Evolutionary conservation across 2,329 filamentous ascomycete species (phyloP), one percentile per base, ranked within the genome.

Genomic region (Colletotrichum sublineola): DNA sequence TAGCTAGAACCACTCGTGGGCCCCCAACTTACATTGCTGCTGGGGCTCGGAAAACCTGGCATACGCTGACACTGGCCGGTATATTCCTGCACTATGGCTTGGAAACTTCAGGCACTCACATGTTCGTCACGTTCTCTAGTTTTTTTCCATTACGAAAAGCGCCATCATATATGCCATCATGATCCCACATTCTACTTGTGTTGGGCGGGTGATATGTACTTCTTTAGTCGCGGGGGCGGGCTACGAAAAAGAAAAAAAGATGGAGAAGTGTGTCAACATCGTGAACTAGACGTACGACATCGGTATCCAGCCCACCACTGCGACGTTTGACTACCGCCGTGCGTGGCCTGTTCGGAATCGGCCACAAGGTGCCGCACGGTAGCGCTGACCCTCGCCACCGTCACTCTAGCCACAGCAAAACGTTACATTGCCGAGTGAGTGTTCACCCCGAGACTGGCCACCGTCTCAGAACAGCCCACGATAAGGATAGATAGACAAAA

Each of bases 391-490:
- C 46, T 24, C 33, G 44, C 38, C 44, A 44, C 38, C 60, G 15
- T 15, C 60, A 29, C 14, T 52, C 44, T 31, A 29, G 60, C 60
- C 44, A 62, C 58, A 38, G 9, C 46, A n/a, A 40, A 50, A 52
- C 44, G 60, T 52, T 52, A 24, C 44, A 36, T 63, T 50, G 29
- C 20, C 38, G 20, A 38, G 60, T 14, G 24, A 14, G 44, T 29
- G 33, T 15, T 36, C 53, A 36, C 33, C 7, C n/a, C 12, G 11
- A 24, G 15, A 11, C 20, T 24, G 24, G 24, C 20, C 53, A 24
- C 33, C 33, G n/a, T 57, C 33, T 36, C 53, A 33, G 33, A n/a
- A 12, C 33, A 40, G 11, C 36, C 53, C 33, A 38, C 12, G 20
- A 3, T 11, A 15, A 15, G 11, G 33, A 20, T 57, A 0, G 14